Conservation (phyloP, 352 stramenopile species). For the Globisporangium nodosum region DNA sequence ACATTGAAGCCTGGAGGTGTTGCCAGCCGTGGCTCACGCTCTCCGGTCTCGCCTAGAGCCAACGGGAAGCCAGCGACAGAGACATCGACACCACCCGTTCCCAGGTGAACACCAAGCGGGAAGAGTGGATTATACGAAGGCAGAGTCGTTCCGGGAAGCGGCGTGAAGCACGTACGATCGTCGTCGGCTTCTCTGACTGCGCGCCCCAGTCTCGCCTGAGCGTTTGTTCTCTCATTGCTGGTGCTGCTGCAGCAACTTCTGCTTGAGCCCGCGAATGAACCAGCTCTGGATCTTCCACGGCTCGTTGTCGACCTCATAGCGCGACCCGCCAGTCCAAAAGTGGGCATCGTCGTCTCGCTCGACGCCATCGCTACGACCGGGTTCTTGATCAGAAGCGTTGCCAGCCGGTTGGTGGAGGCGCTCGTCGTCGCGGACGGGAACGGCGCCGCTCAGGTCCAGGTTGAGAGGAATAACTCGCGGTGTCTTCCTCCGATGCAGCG, state of each 20-base stretch:
- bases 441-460: neutral
- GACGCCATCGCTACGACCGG: neutral
- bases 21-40: neutral
- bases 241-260: constrained; percentile 17
- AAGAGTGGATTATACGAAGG: neutral
- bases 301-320: constrained; percentile 27
- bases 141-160: neutral
- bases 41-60: neutral
- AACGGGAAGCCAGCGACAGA: neutral
- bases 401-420: neutral
- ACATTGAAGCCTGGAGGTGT: neutral
- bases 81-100: neutral
- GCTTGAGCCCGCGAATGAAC: constrained; percentile 33
- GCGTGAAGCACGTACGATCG: neutral
- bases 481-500: constrained; percentile 9
- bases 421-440: neutral
- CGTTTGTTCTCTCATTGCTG: neutral
- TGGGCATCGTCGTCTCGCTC: constrained; percentile 1
- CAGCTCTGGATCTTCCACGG: constrained; percentile 46
- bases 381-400: neutral
- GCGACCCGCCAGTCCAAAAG: constrained; percentile 22
- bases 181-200: neutral
- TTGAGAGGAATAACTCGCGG: neutral
- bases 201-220: neutral
- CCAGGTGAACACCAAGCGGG: neutral